These are phyloP conservation scores for Ceratocystis destructans DNA, from an alignment of 2,329 filamentous ascomycete species.

Conservation along the genomic window DNA sequence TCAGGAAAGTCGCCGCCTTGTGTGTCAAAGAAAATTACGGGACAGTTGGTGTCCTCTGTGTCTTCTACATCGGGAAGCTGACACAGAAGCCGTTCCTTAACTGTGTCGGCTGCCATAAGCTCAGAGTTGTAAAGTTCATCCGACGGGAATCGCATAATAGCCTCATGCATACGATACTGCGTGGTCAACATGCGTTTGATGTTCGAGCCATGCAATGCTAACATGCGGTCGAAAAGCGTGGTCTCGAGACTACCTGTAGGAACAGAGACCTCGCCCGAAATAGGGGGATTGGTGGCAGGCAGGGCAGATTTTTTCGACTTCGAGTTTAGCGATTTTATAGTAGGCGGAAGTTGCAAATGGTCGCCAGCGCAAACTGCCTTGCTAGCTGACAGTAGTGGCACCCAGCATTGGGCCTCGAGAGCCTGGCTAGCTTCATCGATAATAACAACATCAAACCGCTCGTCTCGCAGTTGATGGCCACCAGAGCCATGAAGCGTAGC, in stretches of 20 bases:
- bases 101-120: constrained; percentile 66
- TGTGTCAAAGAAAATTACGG: constrained; percentile 88
- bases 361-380: constrained; percentile 90
- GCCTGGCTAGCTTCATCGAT: constrained; percentile 96
- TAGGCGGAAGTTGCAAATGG: constrained; percentile 85
- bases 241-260: constrained; percentile 47
- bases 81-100: constrained; percentile 59
- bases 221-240: constrained; percentile 84
- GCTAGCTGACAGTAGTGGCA: constrained; percentile 62
- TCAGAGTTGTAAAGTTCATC: constrained; percentile 72
- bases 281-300: constrained; percentile 23
- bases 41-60: constrained; percentile 75
- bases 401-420: constrained; percentile 94
- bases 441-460: constrained; percentile 83
- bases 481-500: constrained; percentile 88
- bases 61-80: constrained; percentile 48
- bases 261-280: constrained; percentile 12
- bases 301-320: constrained; percentile 26
- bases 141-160: constrained; percentile 90
- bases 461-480: constrained; percentile 63
- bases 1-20: constrained; percentile 89
- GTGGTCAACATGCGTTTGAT: constrained; percentile 95
- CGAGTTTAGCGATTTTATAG: constrained; percentile 66
- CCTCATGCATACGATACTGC: constrained; percentile 96
- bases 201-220: constrained; percentile 62